Percentiles rank a stretch among this genome's conserved stretches.
These are phyloP conservation scores for Setaria italica DNA, from an alignment of 202 grass and related monocot genomes.

Conservation along the genomic window DNA sequence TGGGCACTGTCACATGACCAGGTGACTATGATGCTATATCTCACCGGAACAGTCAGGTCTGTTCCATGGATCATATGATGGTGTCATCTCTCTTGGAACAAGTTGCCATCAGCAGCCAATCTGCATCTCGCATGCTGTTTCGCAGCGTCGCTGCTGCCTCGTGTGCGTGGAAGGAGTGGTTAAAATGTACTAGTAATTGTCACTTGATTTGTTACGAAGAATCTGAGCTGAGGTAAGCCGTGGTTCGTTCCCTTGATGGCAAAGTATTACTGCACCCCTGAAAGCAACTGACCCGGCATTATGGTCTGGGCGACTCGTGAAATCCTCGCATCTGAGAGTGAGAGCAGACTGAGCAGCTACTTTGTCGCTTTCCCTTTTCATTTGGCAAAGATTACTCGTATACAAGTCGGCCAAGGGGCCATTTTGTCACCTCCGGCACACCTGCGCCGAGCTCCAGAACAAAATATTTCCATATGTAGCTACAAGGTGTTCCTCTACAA, in stretches of 20 bases:
- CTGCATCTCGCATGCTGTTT: neutral
- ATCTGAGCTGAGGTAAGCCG: neutral
- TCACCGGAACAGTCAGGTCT: neutral
- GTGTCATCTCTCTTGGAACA: neutral
- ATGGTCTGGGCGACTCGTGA: neutral
- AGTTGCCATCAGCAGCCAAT: neutral
- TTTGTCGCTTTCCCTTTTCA: conserved; percentile 5
- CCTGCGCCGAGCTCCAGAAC: neutral
- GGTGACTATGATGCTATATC: conserved; percentile 26
- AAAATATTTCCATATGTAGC: neutral
- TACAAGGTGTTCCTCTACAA: neutral
- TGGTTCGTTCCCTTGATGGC: neutral
- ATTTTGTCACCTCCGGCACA: neutral
- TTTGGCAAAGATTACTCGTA: neutral
- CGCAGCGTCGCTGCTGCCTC: neutral
- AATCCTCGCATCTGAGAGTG: neutral
- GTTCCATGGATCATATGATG: conserved; percentile 11
- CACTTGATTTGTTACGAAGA: conserved; percentile 2
- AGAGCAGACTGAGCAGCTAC: neutral
- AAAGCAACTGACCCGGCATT: conserved; percentile 28
- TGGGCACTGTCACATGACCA: conserved; percentile 28
- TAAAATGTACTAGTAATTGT: conserved; percentile 20
- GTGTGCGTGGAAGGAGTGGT: neutral
- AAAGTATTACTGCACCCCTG: conserved; percentile 15
- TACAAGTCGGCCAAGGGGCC: neutral